These are phyloP conservation scores for Leccinum variicolor DNA, from an alignment of 768 basidiomycete species.

Conservation along the genomic window DNA sequence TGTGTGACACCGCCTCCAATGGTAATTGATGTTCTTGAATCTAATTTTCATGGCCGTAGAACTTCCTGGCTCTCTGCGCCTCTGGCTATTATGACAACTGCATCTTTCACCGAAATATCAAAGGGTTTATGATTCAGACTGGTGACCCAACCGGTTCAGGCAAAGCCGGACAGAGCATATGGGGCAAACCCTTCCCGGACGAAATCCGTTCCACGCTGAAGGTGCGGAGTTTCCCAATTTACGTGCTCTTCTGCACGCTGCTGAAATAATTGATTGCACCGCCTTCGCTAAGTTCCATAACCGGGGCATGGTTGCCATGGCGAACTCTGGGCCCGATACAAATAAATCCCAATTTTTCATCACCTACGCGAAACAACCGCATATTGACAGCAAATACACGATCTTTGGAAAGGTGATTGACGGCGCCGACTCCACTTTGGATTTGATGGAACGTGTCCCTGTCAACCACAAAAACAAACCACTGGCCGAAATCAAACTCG, in stretches of 20 bases:
- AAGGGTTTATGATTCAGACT: conserved; percentile 93
- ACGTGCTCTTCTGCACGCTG: neutral
- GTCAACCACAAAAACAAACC: conserved; percentile 92
- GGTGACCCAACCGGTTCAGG: conserved; percentile 89
- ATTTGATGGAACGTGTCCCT: conserved; percentile 89
- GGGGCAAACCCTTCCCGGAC: conserved; percentile 89
- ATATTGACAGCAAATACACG: conserved; percentile 92
- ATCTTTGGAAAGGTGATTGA: conserved; percentile 99
- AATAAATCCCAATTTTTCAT: conserved; percentile 94
- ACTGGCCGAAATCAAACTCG: conserved; percentile 77
- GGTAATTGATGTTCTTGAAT: neutral
- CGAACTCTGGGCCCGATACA: conserved; percentile 90
- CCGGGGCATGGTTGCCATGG: conserved; percentile 96
- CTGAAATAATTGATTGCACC: neutral
- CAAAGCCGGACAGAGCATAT: conserved; percentile 96
- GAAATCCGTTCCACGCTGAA: conserved; percentile 94
- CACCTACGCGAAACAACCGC: conserved; percentile 88
- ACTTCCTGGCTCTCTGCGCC: conserved; percentile 93
- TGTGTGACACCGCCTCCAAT: conserved; percentile 26
- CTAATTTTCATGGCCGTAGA: conserved; percentile 44
- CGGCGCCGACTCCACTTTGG: conserved; percentile 89
- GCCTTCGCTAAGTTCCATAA: conserved; percentile 73
- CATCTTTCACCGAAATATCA: conserved; percentile 93
- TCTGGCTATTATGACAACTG: conserved; percentile 82
- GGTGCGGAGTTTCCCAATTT: conserved; percentile 40